Conservation (phyloP, 345 rosid genomes). For the Populus alba region DNA sequence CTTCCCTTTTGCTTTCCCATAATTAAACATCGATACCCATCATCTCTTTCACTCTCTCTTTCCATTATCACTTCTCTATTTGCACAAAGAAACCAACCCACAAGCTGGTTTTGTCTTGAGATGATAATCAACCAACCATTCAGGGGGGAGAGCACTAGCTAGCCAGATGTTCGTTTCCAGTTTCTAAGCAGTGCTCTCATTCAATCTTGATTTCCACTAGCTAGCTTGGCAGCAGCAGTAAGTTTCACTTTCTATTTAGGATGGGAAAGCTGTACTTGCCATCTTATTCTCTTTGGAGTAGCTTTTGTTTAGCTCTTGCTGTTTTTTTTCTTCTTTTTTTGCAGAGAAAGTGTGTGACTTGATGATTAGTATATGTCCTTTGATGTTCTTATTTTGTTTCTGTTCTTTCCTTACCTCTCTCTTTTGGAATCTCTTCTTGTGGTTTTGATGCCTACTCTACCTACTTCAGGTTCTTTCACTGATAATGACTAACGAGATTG, state of each 20-base stretch:
- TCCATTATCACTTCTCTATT: slow-evolving; percentile 9
- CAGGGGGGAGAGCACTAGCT: slow-evolving; percentile 11
- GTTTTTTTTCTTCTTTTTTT: neutral
- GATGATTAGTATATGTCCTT: neutral
- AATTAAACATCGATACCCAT: slow-evolving; percentile 40
- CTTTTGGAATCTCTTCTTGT: neutral
- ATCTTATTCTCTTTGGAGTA: neutral
- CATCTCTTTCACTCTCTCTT: slow-evolving; percentile 8
- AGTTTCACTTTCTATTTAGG: slow-evolving; percentile 7
- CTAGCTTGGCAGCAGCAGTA: slow-evolving; percentile 24
- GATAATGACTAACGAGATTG: neutral
- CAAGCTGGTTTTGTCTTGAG: slow-evolving; percentile 6
- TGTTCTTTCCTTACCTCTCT: neutral
- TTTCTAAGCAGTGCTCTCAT: slow-evolving; percentile 23
- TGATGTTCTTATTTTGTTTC: neutral
- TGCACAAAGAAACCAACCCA: slow-evolving; percentile 11
- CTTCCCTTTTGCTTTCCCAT: slow-evolving; percentile 57
- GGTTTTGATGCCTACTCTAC: neutral
- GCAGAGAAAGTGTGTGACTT: neutral
- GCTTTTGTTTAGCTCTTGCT: neutral
- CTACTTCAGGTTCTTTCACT: neutral
- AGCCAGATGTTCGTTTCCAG: slow-evolving; percentile 20
- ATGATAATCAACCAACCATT: slow-evolving; percentile 4
- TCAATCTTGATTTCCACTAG: slow-evolving; percentile 32
- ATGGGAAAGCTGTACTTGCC: slow-evolving; percentile 1